Conservation (phyloP, 2,329 filamentous ascomycete genomes). For the Aspergillus pseudoglaucus region DNA sequence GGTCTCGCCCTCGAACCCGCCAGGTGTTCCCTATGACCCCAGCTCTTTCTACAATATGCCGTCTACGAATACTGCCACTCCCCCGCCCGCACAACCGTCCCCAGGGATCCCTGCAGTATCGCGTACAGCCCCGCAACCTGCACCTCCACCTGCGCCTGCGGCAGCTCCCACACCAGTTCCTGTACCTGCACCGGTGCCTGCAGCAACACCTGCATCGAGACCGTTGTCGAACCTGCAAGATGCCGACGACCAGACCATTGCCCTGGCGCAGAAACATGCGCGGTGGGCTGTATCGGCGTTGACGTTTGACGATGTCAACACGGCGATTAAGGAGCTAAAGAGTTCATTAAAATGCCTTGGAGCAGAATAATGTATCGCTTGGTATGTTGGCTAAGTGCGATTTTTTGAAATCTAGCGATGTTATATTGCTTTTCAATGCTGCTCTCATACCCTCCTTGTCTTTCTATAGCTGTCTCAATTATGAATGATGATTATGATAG, state of each 20-base stretch:
- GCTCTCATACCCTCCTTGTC: not conserved
- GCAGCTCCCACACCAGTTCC: constrained; percentile 20
- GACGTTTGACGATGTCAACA: constrained; percentile 92
- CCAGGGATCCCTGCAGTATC: constrained; percentile 15
- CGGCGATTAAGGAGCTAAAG: constrained; percentile 76
- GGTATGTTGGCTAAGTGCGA: not conserved
- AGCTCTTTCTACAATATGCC: constrained; percentile 13
- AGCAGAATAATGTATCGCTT: constrained; percentile 41
- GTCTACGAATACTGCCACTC: constrained; percentile 16
- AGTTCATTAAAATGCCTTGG: constrained; percentile 67
- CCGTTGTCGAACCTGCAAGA: constrained; percentile 21
- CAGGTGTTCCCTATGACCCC: constrained; percentile 20
- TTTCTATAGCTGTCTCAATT: no score
- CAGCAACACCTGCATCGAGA: constrained; percentile 13
- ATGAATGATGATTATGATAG: no score
- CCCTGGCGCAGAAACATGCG: constrained; percentile 85
- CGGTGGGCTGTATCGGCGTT: constrained; percentile 95
- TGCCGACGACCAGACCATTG: constrained; percentile 65
- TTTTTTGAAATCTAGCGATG: not conserved
- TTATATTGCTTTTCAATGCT: not conserved
- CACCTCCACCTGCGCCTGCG: constrained; percentile 9
- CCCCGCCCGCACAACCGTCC: constrained; percentile 6
- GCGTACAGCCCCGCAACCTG: constrained; percentile 11
- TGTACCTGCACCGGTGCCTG: not conserved
- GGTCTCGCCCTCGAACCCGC: constrained; percentile 38